These are phyloP conservation scores for Brettanomyces sp. DNA, from an alignment of 805 yeast genomes.

Conservation along the genomic window DNA sequence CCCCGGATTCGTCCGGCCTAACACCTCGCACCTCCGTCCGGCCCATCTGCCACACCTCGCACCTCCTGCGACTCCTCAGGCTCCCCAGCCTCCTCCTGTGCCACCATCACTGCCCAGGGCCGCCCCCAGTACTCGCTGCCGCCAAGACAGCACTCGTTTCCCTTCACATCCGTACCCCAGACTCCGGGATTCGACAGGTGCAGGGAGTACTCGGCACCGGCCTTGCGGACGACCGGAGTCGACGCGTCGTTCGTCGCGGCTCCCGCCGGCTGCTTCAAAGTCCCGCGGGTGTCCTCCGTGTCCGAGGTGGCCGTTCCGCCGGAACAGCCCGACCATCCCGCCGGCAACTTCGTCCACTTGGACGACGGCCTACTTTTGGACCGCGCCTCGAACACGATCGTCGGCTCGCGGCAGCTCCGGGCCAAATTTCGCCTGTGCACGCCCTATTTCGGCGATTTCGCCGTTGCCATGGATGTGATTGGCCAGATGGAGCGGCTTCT, in stretches of 20 bases:
- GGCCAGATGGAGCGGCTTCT: slow-evolving; percentile 24
- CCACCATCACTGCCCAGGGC: background rate
- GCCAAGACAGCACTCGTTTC: slow-evolving; percentile 3
- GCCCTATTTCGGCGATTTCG: slow-evolving; percentile 45
- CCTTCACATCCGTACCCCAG: background rate
- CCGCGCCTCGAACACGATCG: slow-evolving; percentile 38
- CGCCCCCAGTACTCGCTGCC: background rate
- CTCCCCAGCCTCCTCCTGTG: background rate
- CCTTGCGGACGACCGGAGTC: slow-evolving; percentile 6
- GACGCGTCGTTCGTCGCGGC: slow-evolving; percentile 6
- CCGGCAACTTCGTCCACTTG: slow-evolving; percentile 23
- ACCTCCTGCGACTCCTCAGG: background rate
- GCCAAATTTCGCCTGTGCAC: slow-evolving; percentile 37
- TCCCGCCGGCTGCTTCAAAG: background rate
- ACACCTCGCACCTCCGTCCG: background rate
- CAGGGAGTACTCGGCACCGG: background rate
- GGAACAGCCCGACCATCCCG: background rate
- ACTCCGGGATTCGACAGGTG: slow-evolving; percentile 1
- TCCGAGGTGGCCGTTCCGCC: background rate
- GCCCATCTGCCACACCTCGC: background rate
- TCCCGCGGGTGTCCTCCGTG: background rate
- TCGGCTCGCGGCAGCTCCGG: slow-evolving; percentile 51
- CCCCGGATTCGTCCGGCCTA: too few relatives aligned
- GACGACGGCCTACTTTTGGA: slow-evolving; percentile 58
- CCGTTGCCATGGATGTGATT: slow-evolving; percentile 30